Evolutionary conservation across 2,329 filamentous ascomycete genomes (phyloP).

Genomic region (Hypoxylon sp.): DNA sequence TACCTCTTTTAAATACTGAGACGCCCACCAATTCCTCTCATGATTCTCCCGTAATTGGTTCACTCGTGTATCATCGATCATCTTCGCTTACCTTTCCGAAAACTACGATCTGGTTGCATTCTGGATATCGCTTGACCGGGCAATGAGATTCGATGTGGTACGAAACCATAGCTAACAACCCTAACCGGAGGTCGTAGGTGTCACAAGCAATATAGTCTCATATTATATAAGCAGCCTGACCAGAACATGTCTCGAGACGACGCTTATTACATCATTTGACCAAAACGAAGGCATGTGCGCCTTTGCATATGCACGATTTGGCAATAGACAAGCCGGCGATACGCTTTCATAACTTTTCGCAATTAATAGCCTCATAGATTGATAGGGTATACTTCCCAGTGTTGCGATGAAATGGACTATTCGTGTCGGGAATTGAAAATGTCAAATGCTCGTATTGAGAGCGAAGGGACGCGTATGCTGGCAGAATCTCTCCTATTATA

Average conservation of each 20-base stretch:
- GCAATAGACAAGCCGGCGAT: not conserved
- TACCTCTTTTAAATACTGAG: conserved; percentile 9
- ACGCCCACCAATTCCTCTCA: conserved; percentile 6
- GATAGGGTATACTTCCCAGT: not conserved
- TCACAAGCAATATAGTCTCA: conserved; percentile 31
- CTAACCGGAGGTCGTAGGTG: conserved; percentile 22
- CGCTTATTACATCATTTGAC: conserved; percentile 27
- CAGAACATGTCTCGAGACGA: conserved; percentile 13
- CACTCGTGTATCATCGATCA: conserved; percentile 15
- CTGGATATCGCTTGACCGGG: conserved; percentile 25
- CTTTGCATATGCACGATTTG: conserved; percentile 5
- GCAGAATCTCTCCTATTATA: not conserved
- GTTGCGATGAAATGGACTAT: not conserved
- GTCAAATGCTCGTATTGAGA: not conserved
- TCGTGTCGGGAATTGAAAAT: not conserved
- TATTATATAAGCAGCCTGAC: conserved; percentile 41
- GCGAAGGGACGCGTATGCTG: not conserved
- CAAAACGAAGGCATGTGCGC: conserved; percentile 14
- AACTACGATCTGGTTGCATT: conserved; percentile 25
- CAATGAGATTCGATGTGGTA: conserved; percentile 14
- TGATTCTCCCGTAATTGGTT: conserved; percentile 26
- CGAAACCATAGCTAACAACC: conserved; percentile 18
- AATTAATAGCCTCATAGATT: not conserved
- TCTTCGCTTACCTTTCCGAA: conserved; percentile 37
- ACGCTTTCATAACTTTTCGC: not conserved